These are phyloP conservation scores for Rhodocollybia butyracea DNA, from an alignment of 768 basidiomycete genomes.

Conservation along the genomic window DNA sequence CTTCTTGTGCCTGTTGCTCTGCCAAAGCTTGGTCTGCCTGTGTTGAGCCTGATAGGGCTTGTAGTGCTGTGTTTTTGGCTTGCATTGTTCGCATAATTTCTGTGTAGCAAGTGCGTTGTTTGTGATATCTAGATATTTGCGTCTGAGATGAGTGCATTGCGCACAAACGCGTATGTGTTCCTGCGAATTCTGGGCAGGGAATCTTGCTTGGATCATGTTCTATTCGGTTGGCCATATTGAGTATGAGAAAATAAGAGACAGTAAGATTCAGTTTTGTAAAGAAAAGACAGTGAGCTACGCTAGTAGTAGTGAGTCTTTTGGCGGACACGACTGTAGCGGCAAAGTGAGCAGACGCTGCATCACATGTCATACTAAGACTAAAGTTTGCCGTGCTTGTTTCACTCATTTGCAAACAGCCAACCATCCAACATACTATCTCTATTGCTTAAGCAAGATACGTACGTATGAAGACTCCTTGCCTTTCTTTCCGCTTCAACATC, in stretches of 20 bases:
- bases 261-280: background rate
- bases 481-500: too few species aligned
- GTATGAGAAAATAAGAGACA: background rate
- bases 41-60: background rate
- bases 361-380: constrained; percentile 8
- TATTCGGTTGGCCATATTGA: background rate
- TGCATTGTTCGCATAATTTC: background rate
- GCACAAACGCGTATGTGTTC: background rate
- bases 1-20: constrained; percentile 22
- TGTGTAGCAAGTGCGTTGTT: constrained; percentile 12
- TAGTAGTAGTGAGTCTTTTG: too few species aligned
- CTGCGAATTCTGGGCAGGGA: background rate
- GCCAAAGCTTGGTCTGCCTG: constrained; percentile 12
- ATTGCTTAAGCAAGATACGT: too few species aligned
- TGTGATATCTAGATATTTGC: background rate
- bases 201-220: constrained; percentile 1
- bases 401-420: too few species aligned
- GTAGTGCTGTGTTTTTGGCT: background rate
- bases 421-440: too few species aligned
- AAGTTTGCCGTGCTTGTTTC: background rate
- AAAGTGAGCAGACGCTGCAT: background rate
- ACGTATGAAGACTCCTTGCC: too few species aligned
- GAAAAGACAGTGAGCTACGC: too few species aligned
- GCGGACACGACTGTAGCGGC: background rate
- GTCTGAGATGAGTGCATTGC: background rate